Base-by-base conservation (phyloP, 1,139 yeast genomes). In the Geotrichum siamense region DNA sequence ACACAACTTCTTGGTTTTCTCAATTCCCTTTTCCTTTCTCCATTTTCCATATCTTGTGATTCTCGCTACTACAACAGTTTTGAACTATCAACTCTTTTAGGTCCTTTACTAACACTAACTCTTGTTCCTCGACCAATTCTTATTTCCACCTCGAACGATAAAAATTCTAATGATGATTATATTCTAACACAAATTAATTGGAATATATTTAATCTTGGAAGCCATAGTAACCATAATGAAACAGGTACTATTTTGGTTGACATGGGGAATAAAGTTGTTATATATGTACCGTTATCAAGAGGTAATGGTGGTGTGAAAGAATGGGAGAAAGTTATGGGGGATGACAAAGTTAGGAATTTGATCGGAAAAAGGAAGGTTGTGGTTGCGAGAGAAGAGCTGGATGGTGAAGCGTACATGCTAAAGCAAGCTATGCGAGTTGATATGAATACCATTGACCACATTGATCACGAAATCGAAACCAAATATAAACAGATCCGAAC, bases 1-100 rank as follows among this genome's bases (percentile, higher is more conserved):
- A 19, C 10, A 12, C 31, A 36, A 16, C 3, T 36, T 13, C 39
- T 26, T 12, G 39, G 39, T 12, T 17, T 36, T 13, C 13, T 36
- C 2, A 36, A 36, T 13, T 16, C 34, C 5, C 21, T 21, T 5
- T 30, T 30, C n/a, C 6, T 30, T 5, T 3, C n/a, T 16, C 9
- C 5, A 17, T 16, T 21, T 17, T 4, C 21, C 15, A 17, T 6
- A 25, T 16, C 38, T 10, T 12, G 21, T 34, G 26, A 34, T 15
- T 10, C 27, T 21, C 15, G 34, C 15, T 34, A 8, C 21, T 25
- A 16, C 32, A 26, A n/a, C n/a, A 16, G 25, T 17, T 16, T 26
- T 5, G 4, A 12, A 16, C 10, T 26, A 8, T 10, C 6, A 5
- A 30, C 15, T 17, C 6, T 5, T 6, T 6, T 16, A 9, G 34